A percentile compares a stretch with the other conserved stretches of the same genome.
phyloP scores from a whole-genome alignment of 768 basidiomycete species.

The Mycena amicta region DNA sequence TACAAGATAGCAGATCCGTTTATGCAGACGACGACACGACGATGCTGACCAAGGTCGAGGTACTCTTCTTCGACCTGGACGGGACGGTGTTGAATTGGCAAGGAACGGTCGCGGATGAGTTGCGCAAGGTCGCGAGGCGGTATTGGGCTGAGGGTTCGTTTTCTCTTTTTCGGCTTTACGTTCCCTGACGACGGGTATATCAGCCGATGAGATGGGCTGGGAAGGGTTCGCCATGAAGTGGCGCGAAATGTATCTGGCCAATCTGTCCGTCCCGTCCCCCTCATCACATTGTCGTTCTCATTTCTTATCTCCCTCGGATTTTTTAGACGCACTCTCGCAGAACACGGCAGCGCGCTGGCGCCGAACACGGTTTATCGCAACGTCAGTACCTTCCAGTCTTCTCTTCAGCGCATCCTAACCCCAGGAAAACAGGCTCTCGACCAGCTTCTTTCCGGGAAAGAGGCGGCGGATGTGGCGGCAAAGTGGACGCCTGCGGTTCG shows the following conservation, averaged over 20 bases:
- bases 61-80: constrained; percentile 23
- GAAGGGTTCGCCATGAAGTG: constrained; percentile 15
- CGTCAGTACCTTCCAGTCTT: background rate
- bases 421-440: constrained; percentile 11
- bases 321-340: constrained; percentile 12
- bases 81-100: constrained; percentile 21
- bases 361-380: constrained; percentile 12
- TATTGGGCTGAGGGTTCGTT: constrained; percentile 6
- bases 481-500: constrained; percentile 17
- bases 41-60: constrained; percentile 17
- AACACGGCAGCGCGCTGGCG: constrained; percentile 11
- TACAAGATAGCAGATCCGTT: background rate
- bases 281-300: too few species aligned
- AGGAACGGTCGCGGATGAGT: constrained; percentile 12
- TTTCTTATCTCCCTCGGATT: too few species aligned
- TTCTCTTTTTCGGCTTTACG: background rate
- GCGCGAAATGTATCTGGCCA: constrained; percentile 11
- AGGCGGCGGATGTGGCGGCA: background rate
- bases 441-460: constrained; percentile 8
- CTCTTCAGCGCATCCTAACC: background rate
- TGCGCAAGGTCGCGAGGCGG: constrained; percentile 6
- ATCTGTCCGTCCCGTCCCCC: constrained; percentile 4
- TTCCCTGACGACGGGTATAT: background rate
- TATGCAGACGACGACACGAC: constrained; percentile 15
- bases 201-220: constrained; percentile 10